These are phyloP conservation scores for Xylaria sp. DNA, from an alignment of 2,329 filamentous ascomycete species.

Conservation along the genomic window DNA sequence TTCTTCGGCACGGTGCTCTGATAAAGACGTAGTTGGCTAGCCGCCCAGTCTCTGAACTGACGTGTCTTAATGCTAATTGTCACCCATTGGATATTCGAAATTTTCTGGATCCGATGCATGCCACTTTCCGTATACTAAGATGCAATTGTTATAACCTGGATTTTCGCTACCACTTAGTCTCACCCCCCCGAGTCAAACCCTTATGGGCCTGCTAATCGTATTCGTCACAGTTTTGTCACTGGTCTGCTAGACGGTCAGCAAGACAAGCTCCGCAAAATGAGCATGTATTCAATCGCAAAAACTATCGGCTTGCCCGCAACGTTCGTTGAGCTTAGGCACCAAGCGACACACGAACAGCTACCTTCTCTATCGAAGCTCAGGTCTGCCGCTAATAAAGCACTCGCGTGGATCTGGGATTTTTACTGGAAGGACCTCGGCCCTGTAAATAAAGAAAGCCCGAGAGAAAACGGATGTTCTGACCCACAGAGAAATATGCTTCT, in stretches of 20 bases:
- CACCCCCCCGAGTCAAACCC: not conserved
- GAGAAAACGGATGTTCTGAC: slow-evolving; percentile 12
- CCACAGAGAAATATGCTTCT: slow-evolving; percentile 46
- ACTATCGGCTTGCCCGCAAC: slow-evolving; percentile 73
- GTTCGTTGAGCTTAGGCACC: slow-evolving; percentile 88
- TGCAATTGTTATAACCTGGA: not conserved
- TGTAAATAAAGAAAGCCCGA: not conserved
- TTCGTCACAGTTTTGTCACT: slow-evolving; percentile 70
- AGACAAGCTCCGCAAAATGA: slow-evolving; percentile 69
- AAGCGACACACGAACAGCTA: slow-evolving; percentile 87
- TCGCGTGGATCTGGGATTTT: slow-evolving; percentile 87
- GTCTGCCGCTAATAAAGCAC: slow-evolving; percentile 69
- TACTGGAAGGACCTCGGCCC: slow-evolving; percentile 72
- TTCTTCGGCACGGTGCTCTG: slow-evolving; percentile 4
- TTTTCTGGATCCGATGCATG: not conserved
- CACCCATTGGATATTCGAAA: not conserved
- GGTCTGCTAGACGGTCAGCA: slow-evolving; percentile 78
- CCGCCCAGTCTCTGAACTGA: not conserved
- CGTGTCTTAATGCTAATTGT: not conserved
- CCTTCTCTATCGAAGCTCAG: slow-evolving; percentile 77
- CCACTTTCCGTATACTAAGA: slow-evolving; percentile 6
- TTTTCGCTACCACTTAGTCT: slow-evolving; percentile 4
- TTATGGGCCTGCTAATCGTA: slow-evolving; percentile 22
- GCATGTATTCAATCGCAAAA: slow-evolving; percentile 75
- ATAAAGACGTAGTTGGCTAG: not conserved